A percentile compares a stretch with the other conserved stretches of the same genome.
These are phyloP conservation scores for Paracoccidioides brasiliensis DNA, from an alignment of 2,329 filamentous ascomycete genomes.

Conservation along the genomic window DNA sequence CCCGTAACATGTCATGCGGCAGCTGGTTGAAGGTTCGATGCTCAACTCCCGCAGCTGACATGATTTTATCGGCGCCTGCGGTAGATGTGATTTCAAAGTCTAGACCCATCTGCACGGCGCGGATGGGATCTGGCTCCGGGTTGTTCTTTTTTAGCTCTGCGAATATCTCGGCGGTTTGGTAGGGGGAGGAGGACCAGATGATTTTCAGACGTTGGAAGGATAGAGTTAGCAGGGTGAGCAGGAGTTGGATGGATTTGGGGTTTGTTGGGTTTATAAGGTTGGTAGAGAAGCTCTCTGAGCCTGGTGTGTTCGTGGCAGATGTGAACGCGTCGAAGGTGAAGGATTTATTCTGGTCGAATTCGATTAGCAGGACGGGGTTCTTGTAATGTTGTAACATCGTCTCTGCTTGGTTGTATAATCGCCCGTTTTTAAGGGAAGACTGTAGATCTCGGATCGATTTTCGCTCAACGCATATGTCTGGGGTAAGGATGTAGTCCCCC, in stretches of 20 bases:
- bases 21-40: slow-evolving; percentile 66
- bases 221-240: slow-evolving; percentile 81
- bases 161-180: slow-evolving; percentile 96
- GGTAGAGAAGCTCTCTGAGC: slow-evolving; percentile 44
- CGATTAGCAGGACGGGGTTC: slow-evolving; percentile 79
- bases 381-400: slow-evolving; percentile 92
- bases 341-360: slow-evolving; percentile 94
- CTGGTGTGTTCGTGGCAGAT: slow-evolving; percentile 29
- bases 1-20: slow-evolving; percentile 79
- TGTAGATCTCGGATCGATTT: slow-evolving; percentile 89
- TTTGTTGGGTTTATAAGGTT: slow-evolving; percentile 49
- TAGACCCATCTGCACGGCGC: slow-evolving; percentile 71
- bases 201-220: slow-evolving; percentile 82
- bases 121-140: slow-evolving; percentile 78
- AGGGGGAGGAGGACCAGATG: slow-evolving; percentile 86
- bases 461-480: slow-evolving; percentile 82
- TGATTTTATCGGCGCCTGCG: slow-evolving; percentile 29
- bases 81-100: slow-evolving; percentile 37
- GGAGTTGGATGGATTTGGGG: slow-evolving; percentile 71
- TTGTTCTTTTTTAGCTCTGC: slow-evolving; percentile 82
- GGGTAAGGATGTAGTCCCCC: slow-evolving; percentile 87
- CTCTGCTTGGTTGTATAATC: slow-evolving; percentile 83
- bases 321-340: slow-evolving; percentile 72
- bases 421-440: slow-evolving; percentile 79
- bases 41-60: slow-evolving; percentile 40